Evolutionary conservation across 2,329 filamentous ascomycete genomes (phyloP).

Genomic region (Arthrobotrys conoides): DNA sequence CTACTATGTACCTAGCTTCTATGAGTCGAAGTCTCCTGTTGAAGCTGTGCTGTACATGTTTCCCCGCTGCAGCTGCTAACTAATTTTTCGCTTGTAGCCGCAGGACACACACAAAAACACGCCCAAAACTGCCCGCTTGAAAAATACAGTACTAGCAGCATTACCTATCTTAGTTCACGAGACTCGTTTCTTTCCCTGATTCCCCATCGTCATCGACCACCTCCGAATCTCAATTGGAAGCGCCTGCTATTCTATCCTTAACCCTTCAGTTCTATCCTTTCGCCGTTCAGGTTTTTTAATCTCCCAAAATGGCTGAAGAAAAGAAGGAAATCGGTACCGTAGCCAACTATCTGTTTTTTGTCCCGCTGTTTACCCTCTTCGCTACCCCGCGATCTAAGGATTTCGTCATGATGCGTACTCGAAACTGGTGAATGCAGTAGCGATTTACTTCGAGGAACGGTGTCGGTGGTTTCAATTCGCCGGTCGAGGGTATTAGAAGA

Average conservation of each 20-base stretch:
- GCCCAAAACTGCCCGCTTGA: conserved; percentile 55
- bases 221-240: conserved; percentile 49
- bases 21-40: not conserved
- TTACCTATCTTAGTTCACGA: conserved; percentile 25
- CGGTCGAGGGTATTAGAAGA: not conserved
- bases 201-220: conserved; percentile 14
- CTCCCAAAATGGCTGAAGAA: conserved; percentile 57
- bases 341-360: conserved; percentile 17
- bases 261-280: conserved; percentile 5
- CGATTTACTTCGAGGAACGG: conserved; percentile 39
- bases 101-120: conserved; percentile 58
- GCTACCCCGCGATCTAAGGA: conserved; percentile 63
- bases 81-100: conserved; percentile 60
- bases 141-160: conserved; percentile 37
- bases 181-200: conserved; percentile 14
- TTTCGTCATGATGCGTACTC: conserved; percentile 63
- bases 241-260: conserved; percentile 1
- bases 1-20: too few species aligned
- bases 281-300: not conserved
- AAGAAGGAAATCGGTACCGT: conserved; percentile 60
- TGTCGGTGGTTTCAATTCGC: conserved; percentile 8
- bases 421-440: conserved; percentile 34
- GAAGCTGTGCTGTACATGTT: not conserved
- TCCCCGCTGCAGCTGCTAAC: conserved; percentile 33
- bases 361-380: conserved; percentile 34